Evolutionary conservation across 352 stramenopile species (phyloP), one percentile per base, ranked within the genome.

Genomic region (Phytophthora sp.): DNA sequence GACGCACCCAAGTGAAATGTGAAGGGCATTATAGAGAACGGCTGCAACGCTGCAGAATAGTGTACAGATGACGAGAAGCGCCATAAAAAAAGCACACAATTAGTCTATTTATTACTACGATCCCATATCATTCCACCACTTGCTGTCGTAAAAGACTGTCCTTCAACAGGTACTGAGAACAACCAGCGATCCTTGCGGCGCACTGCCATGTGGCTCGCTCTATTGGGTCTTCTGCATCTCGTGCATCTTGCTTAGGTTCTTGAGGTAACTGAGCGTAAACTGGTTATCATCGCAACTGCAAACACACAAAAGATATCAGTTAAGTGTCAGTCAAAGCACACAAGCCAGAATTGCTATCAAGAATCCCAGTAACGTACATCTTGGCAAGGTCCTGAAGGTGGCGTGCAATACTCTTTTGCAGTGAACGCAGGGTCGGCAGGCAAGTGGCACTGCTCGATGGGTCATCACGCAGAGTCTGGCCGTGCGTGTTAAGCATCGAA

Each of bases 401-500:
- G 39, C 79, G 80, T 18, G 87, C 76, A 57, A 97, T 77, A 55
- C 84, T 94, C 67, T 96, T 96, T 66, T 97, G 88, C 36, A 97
- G 63, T 20, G 86, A 88, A 52, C 92, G 89, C 63, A 98, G 74
- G 20, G 89, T 90, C 1, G 80, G 74, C 55, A 96, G 73, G 61
- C 91, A 97, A 23, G 86, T 83, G 15, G 73, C 78, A 29, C 82
- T 82, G 49, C 61, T 79, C n/a, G 57, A 61, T n/a, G 71, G 61
- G 61, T 94, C 81, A 39, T 91, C 85, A 16, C 90, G 85, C 24
- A 98, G 63, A 53, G 87, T 90, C 36, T 86, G 76, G 23, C 96
- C 96, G 71, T 99, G 96, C 5, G 82, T 90, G 70, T 98, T 97
- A 18, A 99, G 84, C 33, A 99, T 73, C 45, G 93, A 84, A 29